Evolutionary conservation across 1,284 basidiomycete genomes (phyloP), one percentile per base, ranked within the genome.

Genomic region (Lignosus rhinocerotis): DNA sequence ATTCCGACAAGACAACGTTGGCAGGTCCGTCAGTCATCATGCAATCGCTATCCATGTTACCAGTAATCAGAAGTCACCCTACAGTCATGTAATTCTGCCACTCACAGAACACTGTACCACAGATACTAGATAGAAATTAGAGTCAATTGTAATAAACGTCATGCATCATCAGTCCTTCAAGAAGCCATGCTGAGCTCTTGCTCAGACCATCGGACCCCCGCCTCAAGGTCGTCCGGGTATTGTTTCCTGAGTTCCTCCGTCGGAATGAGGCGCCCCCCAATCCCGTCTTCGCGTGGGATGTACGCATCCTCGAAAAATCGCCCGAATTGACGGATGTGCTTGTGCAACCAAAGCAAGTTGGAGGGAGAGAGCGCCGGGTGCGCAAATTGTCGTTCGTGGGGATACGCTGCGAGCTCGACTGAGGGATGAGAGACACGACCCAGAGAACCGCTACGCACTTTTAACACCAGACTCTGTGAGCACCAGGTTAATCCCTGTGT

Each of bases 251-350:
- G 17, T 41, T 64, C 59, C 2, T 21, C 0, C 19, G 55, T 53
- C 21, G 62, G 59, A 11, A 64, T 36, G 8, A 64, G 43, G 6
- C 59, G 59, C 9, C 56, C 54, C 17, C 62, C 57, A 3, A 49
- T 16, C 1, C 62, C 62, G 10, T 61, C 62, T 41, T 52, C 55
- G 21, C 53, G 55, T 12, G 59, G 59, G 25, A 57, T 43, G 32
- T 57, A 34, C 11, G 46, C 63, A 25, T 64, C 60, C 34, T 64
- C 63, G 33, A 64, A 62, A 47, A 56, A 64, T 31, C 52, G 51
- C 17, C 56, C 63, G 19, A 64, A 64, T 32, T 36, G 52, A 25
- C 42, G 38, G 2, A 59, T 48, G 16, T 52, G 32, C 34, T 33
- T 31, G 10, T 41, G 51, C 48, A 59, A 34, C 36, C 39, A 47